Base-by-base conservation (phyloP, 345 rosid genomes). In the sweet orange (Citrus sinensis) region DNA sequence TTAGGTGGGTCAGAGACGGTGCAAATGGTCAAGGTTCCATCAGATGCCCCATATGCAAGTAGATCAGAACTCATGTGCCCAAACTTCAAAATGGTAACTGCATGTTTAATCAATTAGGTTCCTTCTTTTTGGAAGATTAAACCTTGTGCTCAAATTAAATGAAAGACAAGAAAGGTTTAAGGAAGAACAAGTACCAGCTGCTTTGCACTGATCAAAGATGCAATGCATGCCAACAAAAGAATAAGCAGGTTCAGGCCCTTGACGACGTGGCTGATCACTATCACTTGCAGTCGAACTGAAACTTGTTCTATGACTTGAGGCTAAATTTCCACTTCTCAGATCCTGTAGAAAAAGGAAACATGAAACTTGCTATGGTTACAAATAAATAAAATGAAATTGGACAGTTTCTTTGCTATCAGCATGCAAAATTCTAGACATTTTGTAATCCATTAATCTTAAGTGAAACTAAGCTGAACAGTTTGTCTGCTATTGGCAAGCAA, bases 141-240 rank as follows among this genome's bases (percentile, higher is more conserved):
- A 69, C 49, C 55, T 66, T 67, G 25, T 34, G 62, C 70, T 64
- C 42, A 78, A 71, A 63, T 66, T 55, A 67, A 67, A 58, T 1
- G 7, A 6, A 13, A 46, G 19, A 70, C 1, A 76, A 1, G 56
- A 83, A 83, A 80, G 49, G 61, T 40, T 25, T n/a, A 24, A 35
- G 17, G 60, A 73, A 34, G 27, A 54, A 55, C 27, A 61, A 49
- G 60, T 89, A 96, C 99, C 99, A 66, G 97, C 87, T 60, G 97
- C 87, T 91, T 91, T 93, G 97, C 98, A 91, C 40, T 93, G 97
- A 80, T 93, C 99, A 67, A 96, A 96, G 82, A 96, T 89, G 82
- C 95, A 93, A 81, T 93, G 97, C 99, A 96, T 96, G 83, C 99
- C 99, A 0, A 96, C 91, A 73, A 96, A 96, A 73, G 99, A 95